phyloP scores from a whole-genome alignment of 2,329 filamentous ascomycete species.

The Torrubiella hemipterigena region DNA sequence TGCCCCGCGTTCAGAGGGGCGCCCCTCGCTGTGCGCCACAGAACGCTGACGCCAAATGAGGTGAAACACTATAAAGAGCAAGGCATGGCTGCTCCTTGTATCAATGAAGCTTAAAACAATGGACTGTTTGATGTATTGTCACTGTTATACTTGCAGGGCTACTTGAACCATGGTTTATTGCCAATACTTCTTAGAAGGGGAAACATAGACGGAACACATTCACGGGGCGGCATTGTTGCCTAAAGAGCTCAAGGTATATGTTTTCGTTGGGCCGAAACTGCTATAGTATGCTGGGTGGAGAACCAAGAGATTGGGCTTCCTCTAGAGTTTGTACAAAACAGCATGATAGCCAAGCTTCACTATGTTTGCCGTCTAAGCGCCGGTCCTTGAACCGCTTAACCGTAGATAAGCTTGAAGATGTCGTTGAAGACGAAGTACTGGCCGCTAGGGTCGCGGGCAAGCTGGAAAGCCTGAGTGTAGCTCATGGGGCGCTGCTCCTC shows the following conservation, averaged over 20 bases:
- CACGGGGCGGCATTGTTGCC: too few species aligned
- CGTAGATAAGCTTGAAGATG: conserved; percentile 82
- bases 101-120: too few species aligned
- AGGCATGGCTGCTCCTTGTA: too few species aligned
- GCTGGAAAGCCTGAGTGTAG: conserved; percentile 84
- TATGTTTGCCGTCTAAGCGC: conserved; percentile 1
- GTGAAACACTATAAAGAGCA: too few species aligned
- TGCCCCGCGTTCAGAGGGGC: too few species aligned
- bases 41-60: too few species aligned
- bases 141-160: not conserved
- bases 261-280: too few species aligned
- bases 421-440: conserved; percentile 89
- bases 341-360: not conserved
- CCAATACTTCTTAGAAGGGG: conserved; percentile 92
- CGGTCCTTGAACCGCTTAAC: conserved; percentile 20
- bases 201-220: conserved; percentile 71
- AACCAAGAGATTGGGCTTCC: not conserved
- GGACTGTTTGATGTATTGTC: too few species aligned
- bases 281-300: too few species aligned
- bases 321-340: not conserved
- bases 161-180: conserved; percentile 58
- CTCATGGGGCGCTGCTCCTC: conserved; percentile 78
- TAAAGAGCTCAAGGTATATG: too few species aligned
- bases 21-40: too few species aligned
- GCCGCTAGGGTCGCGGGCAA: conserved; percentile 52